These are phyloP conservation scores for Carex myosuroides DNA, from an alignment of 176 grass and related monocot genomes.

Conservation along the genomic window DNA sequence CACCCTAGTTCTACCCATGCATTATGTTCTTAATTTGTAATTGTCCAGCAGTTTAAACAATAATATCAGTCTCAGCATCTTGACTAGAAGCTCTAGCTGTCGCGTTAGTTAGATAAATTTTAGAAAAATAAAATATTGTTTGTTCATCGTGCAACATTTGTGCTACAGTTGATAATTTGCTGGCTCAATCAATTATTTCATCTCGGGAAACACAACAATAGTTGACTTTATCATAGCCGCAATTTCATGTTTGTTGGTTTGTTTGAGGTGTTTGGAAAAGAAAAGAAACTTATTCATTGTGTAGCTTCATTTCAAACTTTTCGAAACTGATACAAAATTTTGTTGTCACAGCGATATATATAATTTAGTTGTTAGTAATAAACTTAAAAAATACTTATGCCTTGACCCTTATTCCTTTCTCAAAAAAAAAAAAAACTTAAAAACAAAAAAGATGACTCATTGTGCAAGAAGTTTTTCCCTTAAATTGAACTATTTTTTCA, in stretches of 20 bases:
- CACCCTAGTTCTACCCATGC: too few species aligned
- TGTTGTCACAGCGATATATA: too few species aligned
- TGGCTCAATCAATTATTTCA: background rate
- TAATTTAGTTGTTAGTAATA: background rate
- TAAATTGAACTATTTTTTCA: background rate
- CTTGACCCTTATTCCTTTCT: too few species aligned
- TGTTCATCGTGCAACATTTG: slow-evolving; percentile 1
- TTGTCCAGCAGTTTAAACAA: background rate
- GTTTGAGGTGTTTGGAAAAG: background rate
- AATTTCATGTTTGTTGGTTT: background rate
- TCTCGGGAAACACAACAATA: background rate
- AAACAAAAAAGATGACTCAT: too few species aligned
- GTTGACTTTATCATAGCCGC: background rate
- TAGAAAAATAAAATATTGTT: background rate
- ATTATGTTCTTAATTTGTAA: background rate
- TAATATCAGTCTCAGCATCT: background rate
- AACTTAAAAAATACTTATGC: background rate
- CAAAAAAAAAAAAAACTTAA: too few species aligned
- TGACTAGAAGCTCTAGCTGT: background rate
- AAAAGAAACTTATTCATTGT: background rate
- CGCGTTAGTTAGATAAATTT: background rate
- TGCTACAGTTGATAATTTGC: background rate
- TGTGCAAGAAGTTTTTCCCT: background rate
- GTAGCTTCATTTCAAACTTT: background rate
- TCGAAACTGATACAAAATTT: background rate